A percentile compares a stretch with the other conserved stretches of the same genome.
phyloP scores from a whole-genome alignment of 352 stramenopile species.

The Plasmopara muralis region DNA sequence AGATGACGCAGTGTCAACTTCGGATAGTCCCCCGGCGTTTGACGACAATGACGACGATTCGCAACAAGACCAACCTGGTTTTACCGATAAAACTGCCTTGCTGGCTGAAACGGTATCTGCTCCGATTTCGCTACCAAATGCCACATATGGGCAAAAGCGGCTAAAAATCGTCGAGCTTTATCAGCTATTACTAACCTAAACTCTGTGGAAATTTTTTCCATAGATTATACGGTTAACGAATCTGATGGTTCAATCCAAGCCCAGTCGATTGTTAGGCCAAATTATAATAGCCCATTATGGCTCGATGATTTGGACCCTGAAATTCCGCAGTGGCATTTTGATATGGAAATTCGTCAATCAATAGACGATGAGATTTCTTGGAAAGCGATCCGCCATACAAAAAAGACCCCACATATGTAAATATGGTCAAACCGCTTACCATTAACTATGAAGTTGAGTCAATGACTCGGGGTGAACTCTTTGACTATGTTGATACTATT shows the following conservation, averaged over 20 bases:
- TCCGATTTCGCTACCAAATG: background rate
- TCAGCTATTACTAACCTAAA: background rate
- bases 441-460: background rate
- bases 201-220: background rate
- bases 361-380: background rate
- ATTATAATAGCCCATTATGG: slow-evolving; percentile 2
- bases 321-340: background rate
- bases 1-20: too few species aligned
- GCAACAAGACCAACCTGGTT: too few species aligned
- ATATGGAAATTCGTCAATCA: background rate
- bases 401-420: background rate
- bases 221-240: background rate
- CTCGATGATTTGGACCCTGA: slow-evolving; percentile 1
- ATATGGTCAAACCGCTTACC: background rate
- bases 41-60: too few species aligned
- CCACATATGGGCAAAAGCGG: background rate
- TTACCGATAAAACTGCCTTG: too few species aligned
- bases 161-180: background rate
- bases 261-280: background rate
- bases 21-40: too few species aligned
- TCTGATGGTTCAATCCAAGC: background rate
- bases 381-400: background rate
- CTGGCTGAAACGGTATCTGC: background rate
- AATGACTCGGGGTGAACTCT: background rate
- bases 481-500: background rate